Base-by-base conservation (phyloP, 2,329 filamentous ascomycete species). In the Claviceps arundinis region DNA sequence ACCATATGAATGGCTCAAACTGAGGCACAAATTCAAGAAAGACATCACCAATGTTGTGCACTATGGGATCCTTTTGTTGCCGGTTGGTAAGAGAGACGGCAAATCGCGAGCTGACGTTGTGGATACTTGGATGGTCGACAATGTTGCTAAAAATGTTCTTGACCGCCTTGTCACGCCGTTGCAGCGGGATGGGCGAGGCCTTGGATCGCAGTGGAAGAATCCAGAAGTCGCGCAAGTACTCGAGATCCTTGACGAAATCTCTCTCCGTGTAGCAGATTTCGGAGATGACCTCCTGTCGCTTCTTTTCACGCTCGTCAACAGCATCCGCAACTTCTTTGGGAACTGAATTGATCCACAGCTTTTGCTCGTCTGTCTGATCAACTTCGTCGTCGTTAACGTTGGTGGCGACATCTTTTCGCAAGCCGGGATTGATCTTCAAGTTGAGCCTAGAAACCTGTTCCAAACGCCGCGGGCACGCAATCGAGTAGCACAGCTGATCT, bases 281-380 rank as follows among this genome's bases (percentile, higher is more conserved):
- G 5, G 91, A 96, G 55, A 98, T 96, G 60, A 98, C 87, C 65
- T 98, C 93, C 65, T 98, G 93, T 45, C 93, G 82, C 73, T 97
- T 97, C 81, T 95, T 94, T 68, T 98, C 93, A 58, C 80, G 81
- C 59, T 98, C 93, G 48, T 82, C 83, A 34, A 96, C 84, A 63
- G 84, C 87, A 60, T 97, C 90, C 0, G 90, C 89, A 53, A 98
- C 76, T 66, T 97, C 93, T 67, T 95, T 93, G 1, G 90, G 88
- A 38, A 98, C 93, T 14, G 90, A 95, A 67, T 97, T 97, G 69
- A 98, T 98, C 93, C 93, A 98, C 40, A 98, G 78, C 68, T 97
- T 97, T 72, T 97, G 93, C 66, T 97, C 90, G 63, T 96, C 89
- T 37, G 85, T 88, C 61, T 93, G 85, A 54, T 90, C 86, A 43